Evolutionary conservation across 768 basidiomycete genomes (phyloP).

Genomic region (Hydnomerulius pinastri): DNA sequence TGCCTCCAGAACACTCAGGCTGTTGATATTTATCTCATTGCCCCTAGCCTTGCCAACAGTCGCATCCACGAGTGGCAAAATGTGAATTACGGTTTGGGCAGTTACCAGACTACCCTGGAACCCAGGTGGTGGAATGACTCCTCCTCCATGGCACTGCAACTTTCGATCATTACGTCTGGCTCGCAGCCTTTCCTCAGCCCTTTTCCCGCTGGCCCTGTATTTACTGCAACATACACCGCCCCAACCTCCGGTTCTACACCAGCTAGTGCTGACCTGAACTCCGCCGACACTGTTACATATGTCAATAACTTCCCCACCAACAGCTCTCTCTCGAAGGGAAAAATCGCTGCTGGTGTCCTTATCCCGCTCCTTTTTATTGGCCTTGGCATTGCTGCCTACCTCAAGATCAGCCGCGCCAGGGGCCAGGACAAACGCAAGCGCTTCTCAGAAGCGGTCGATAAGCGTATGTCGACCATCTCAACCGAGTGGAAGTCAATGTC

Average conservation of each 20-base stretch:
- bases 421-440: constrained; percentile 53
- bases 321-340: constrained; percentile 47
- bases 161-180: constrained; percentile 56
- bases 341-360: constrained; percentile 65
- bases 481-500: constrained; percentile 77
- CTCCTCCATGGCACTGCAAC: constrained; percentile 48
- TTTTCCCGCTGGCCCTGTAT: constrained; percentile 67
- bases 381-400: constrained; percentile 45
- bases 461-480: constrained; percentile 82
- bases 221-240: constrained; percentile 60
- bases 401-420: constrained; percentile 54
- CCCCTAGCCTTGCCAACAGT: constrained; percentile 42
- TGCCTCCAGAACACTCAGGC: constrained; percentile 48
- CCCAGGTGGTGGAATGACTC: constrained; percentile 76
- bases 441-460: constrained; percentile 71
- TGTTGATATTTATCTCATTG: constrained; percentile 72
- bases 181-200: constrained; percentile 51
- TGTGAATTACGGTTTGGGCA: constrained; percentile 50
- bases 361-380: constrained; percentile 62
- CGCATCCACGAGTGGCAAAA: constrained; percentile 60
- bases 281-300: constrained; percentile 37
- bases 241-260: constrained; percentile 42
- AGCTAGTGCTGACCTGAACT: constrained; percentile 42
- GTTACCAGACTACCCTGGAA: constrained; percentile 49
- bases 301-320: constrained; percentile 41